Evolutionary conservation across 2,329 filamentous ascomycete genomes (phyloP).

Genomic region (Raffaelea albimanens): DNA sequence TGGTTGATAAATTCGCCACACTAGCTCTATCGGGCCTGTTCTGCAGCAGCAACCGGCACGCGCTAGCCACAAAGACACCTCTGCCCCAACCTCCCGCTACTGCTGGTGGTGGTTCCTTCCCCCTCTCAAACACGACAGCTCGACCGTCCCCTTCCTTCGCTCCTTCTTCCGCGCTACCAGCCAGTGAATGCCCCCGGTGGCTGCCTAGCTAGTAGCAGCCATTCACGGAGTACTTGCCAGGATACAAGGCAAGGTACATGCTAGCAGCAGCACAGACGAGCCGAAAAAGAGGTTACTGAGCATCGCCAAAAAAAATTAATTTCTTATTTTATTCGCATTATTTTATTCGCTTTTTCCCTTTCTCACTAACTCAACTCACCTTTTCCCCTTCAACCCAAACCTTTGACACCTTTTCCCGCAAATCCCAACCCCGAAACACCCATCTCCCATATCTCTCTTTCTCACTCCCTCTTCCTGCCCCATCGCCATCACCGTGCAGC

Average conservation of each 20-base stretch:
- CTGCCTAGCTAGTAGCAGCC: no score
- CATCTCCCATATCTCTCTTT: background rate
- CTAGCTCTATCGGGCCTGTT: slow-evolving; percentile 1
- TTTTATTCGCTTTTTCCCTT: background rate
- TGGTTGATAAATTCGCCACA: background rate
- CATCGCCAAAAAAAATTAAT: slow-evolving; percentile 3
- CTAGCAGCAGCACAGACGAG: no score
- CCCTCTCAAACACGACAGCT: slow-evolving; percentile 12
- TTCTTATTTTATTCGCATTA: background rate
- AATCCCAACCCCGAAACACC: background rate
- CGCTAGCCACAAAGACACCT: slow-evolving; percentile 7
- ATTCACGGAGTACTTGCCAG: no score
- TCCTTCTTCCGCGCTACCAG: background rate
- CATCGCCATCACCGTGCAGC: no score
- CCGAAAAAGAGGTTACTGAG: no score
- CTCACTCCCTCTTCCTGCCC: background rate
- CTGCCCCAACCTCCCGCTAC: slow-evolving; percentile 1
- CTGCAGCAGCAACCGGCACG: background rate
- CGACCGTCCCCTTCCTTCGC: slow-evolving; percentile 1
- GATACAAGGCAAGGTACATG: no score
- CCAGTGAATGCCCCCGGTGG: no score
- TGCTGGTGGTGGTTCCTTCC: background rate
- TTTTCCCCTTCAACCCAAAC: background rate
- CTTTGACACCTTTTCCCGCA: background rate
- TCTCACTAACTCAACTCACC: background rate